These are phyloP conservation scores for Capsella rubella DNA, from an alignment of 441 rosid species.

Conservation along the genomic window DNA sequence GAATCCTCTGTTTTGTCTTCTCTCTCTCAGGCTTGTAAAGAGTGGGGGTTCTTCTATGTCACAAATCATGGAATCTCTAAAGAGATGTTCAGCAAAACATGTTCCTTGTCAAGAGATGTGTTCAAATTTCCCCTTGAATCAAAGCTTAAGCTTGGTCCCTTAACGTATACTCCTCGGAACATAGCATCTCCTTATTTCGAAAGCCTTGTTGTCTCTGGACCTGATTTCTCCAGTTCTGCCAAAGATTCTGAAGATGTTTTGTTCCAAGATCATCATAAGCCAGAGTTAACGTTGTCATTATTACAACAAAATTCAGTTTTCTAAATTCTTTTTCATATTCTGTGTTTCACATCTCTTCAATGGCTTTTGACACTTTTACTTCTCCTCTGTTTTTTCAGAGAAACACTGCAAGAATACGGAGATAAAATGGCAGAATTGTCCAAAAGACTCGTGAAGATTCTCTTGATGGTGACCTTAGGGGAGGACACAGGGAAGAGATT, in stretches of 20 bases:
- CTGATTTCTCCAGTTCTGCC: constrained; percentile 62
- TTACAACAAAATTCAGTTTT: background rate
- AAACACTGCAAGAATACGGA: constrained; percentile 63
- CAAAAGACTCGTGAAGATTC: constrained; percentile 53
- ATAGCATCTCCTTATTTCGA: constrained; percentile 81
- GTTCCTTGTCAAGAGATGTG: constrained; percentile 51
- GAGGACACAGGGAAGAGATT: constrained; percentile 50
- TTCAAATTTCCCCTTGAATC: constrained; percentile 59
- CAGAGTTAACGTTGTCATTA: constrained; percentile 53
- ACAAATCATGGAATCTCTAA: constrained; percentile 68
- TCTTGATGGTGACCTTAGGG: constrained; percentile 55
- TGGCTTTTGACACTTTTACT: background rate
- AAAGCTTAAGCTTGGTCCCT: constrained; percentile 72
- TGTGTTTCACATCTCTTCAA: constrained; percentile 5
- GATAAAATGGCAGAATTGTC: constrained; percentile 60
- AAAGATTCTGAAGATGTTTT: constrained; percentile 58
- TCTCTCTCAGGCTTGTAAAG: constrained; percentile 62
- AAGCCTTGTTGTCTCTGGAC: constrained; percentile 65
- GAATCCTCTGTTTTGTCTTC: constrained; percentile 47
- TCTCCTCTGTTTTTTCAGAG: constrained; percentile 44
- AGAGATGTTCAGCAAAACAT: constrained; percentile 47
- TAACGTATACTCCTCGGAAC: constrained; percentile 62
- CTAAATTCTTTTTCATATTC: background rate
- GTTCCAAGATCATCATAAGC: constrained; percentile 48
- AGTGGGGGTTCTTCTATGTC: constrained; percentile 73